Evolutionary conservation across 2,329 filamentous ascomycete genomes (phyloP), one percentile per base, ranked within the genome.

Genomic region (Colletotrichum ledebouriae): DNA sequence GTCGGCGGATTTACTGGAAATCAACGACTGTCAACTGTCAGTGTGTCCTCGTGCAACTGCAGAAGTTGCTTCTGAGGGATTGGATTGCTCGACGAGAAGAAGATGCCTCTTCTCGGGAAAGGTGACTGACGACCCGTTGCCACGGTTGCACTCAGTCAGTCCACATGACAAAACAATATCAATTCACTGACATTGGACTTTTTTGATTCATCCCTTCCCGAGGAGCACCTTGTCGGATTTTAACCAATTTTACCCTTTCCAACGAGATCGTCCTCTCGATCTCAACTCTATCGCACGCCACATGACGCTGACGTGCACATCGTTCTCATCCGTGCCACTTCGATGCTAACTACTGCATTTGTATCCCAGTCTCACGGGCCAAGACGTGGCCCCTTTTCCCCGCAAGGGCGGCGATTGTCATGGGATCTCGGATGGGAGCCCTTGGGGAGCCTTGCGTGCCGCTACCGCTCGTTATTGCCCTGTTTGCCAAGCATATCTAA

Each of bases 221-320:
- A 44, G 25, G 17, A 12, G 11, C 34, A 10, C 13, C 37, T 6
- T 4, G 12, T 11, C 25, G 4, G 34, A 20, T 9, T 22, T 52
- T 34, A 15, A 20, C 11, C 22, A 1, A 34, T 47, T 47, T 29
- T 34, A 60, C 34, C 34, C 37, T 12, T 52, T 49, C 34, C 58
- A n/a, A 1, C 34, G 37, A 52, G 46, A 61, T 61, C 58, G 37
- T 11, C 34, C 46, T 44, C 58, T 34, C 6, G 37, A 61, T 61
- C 58, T 61, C n/a, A 52, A 53, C 58, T 52, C 47, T 34, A 61
- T 61, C 58, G 44, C 33, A 9, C 9, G 52, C 52, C n/a, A 22
- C 52, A 41, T 41, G 17, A 17, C 17, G 17, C 22, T 22, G n/a
- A 49, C 22, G 39, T 39, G 33, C 20, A 33, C 13, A 49, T 41